Conservation (phyloP, 495 filamentous ascomycete species). For the Lichina pygmaea region DNA sequence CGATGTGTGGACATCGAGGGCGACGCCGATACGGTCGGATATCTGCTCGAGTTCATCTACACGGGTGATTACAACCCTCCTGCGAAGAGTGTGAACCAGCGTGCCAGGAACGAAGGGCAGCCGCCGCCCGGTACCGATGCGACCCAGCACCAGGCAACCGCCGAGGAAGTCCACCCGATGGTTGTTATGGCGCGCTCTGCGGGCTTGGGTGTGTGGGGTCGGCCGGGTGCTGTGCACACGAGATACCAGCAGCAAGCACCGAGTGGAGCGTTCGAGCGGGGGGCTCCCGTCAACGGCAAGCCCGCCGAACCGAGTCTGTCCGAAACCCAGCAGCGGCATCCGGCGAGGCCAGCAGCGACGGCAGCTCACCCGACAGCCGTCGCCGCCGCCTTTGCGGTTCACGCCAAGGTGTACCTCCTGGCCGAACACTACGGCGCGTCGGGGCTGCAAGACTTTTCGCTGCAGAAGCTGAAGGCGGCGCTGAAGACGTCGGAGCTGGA, state of each 20-base stretch:
- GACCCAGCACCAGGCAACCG: too few species aligned
- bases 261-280: background rate
- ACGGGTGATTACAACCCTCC: background rate
- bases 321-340: too few species aligned
- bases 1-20: conserved; percentile 1
- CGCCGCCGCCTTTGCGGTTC: background rate
- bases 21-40: conserved; percentile 1
- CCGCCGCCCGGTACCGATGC: too few species aligned
- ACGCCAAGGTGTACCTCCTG: conserved; percentile 1
- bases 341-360: background rate
- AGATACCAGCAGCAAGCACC: background rate
- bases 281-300: background rate
- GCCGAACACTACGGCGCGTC: conserved; percentile 1
- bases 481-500: background rate
- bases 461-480: background rate
- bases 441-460: background rate
- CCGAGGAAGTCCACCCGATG: conserved; percentile 1
- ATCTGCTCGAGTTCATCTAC: conserved; percentile 2
- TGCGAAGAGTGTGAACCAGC: background rate
- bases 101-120: background rate
- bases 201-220: conserved; percentile 1
- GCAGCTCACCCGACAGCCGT: background rate
- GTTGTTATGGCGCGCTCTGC: background rate
- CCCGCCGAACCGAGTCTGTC: background rate
- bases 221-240: background rate